Base-by-base conservation (phyloP, 2,329 filamentous ascomycete species). In the Fusarium sp. region DNA sequence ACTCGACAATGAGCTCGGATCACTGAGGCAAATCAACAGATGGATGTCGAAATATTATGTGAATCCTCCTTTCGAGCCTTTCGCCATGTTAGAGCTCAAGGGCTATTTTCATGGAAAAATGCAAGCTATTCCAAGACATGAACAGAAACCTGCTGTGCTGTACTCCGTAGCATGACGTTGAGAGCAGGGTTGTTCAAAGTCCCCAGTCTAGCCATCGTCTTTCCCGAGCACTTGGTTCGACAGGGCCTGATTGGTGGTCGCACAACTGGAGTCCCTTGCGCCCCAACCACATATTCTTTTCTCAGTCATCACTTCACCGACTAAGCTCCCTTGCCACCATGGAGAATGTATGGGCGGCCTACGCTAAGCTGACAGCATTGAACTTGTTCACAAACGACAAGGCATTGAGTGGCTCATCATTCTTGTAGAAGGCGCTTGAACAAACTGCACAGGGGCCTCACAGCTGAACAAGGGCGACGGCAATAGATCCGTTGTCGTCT, bases 171-270 rank as follows among this genome's bases (percentile, higher is more conserved):
- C 60, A 75, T 72, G 71, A 76, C 66, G 69, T 72, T 70, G 67
- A 52, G 55, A 54, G 58, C 68, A 66, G 62, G 72, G 62, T 63
- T 63, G 50, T 62, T 42, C 65, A 66, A 71, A 56, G 61, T 67
- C 68, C 67, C 76, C 73, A 65, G 70, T 67, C 62, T 68, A 55
- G 66, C 70, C 68, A 72, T 56, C 51, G 61, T 68, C 62, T 63
- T 70, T 74, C 70, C 77, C 75, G 63, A 74, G 62, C 62, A 70
- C 50, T 68, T 57, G 78, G 78, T 77, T 76, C 68, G 55, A 56
- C 51, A 30, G 44, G 78, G 78, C 52, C 76, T 78, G 75, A 79
- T 79, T 78, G 78, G 77, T 66, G 78, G 75, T 66, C 77, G 74
- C 67, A 34, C 55, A 47, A 68, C 65, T 63, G 67, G 74, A 66